Evolutionary conservation across 176 grass and related monocot species (phyloP).

Genomic region (Triticum urartu): DNA sequence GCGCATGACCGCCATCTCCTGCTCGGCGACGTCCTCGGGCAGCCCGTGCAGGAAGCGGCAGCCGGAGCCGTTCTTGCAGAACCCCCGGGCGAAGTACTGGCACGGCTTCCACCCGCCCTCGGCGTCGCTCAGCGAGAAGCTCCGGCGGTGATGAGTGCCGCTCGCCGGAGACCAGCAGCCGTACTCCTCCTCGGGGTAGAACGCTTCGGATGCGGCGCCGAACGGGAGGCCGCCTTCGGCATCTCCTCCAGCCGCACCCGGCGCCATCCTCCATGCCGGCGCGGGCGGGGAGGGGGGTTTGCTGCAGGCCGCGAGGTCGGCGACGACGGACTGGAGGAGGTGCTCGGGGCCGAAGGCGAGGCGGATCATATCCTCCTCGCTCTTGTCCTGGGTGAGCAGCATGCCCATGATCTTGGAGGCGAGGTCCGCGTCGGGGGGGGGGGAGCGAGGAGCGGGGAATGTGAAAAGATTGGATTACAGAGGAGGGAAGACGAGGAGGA

Average conservation of each 20-base stretch:
- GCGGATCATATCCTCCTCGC: slow-evolving; percentile 75
- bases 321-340: slow-evolving; percentile 60
- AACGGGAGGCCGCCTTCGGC: not conserved
- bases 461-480: slow-evolving; percentile 18
- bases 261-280: not conserved
- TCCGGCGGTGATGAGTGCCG: slow-evolving; percentile 24
- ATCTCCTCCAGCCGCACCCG: not conserved
- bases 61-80: slow-evolving; percentile 55
- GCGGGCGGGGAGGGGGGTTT: not conserved
- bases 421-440: slow-evolving; percentile 47
- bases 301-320: slow-evolving; percentile 35
- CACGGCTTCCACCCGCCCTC: slow-evolving; percentile 42
- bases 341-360: slow-evolving; percentile 76
- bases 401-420: slow-evolving; percentile 73
- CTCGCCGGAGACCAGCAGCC: slow-evolving; percentile 26
- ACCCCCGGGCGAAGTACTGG: slow-evolving; percentile 53
- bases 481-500: not conserved
- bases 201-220: slow-evolving; percentile 8
- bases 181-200: slow-evolving; percentile 31
- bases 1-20: slow-evolving; percentile 36
- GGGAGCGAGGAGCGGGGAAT: not conserved
- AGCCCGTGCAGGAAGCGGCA: slow-evolving; percentile 49
- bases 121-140: slow-evolving; percentile 28
- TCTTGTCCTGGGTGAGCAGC: slow-evolving; percentile 62
- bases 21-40: slow-evolving; percentile 36